A percentile compares a stretch with the other conserved stretches of the same genome.
Conservation (phyloP, 768 basidiomycete species). For the Panellus pusillus region DNA sequence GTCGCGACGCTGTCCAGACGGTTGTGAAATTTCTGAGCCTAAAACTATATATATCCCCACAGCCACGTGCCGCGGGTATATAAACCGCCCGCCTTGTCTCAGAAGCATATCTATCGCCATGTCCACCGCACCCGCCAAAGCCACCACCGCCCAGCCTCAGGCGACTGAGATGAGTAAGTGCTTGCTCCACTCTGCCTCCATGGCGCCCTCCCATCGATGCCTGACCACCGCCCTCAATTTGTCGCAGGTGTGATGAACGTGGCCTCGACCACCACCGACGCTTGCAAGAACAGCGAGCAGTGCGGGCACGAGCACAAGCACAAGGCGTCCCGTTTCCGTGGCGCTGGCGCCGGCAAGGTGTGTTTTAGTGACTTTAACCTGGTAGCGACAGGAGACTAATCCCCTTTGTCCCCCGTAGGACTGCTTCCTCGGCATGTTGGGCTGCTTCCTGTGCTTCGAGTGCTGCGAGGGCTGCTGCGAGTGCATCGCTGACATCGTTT, state of each 20-base stretch:
- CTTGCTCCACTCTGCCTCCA: background rate
- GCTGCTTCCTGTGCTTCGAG: constrained; percentile 71
- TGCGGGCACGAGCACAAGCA: constrained; percentile 37
- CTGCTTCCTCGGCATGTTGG: constrained; percentile 64
- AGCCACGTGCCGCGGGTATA: too few species aligned
- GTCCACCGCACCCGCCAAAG: constrained; percentile 29
- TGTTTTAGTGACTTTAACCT: background rate
- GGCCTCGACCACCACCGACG: constrained; percentile 21
- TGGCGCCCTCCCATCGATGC: background rate
- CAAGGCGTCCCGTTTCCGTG: constrained; percentile 61
- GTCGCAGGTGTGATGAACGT: constrained; percentile 44
- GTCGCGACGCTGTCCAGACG: too few species aligned
- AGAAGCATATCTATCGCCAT: constrained; percentile 1
- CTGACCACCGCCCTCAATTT: background rate
- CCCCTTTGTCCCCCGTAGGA: constrained; percentile 41
- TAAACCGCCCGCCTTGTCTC: too few species aligned
- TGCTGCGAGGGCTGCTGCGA: constrained; percentile 59
- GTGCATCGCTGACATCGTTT: constrained; percentile 67
- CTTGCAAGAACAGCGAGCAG: constrained; percentile 24
- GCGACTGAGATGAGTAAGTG: constrained; percentile 65
- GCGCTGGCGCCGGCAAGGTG: constrained; percentile 71
- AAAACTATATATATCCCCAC: too few species aligned
- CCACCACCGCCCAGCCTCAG: constrained; percentile 55
- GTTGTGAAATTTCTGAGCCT: too few species aligned
- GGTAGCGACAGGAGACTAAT: background rate